A percentile compares a stretch with the other conserved stretches of the same genome.
Evolutionary conservation across 225 moss, liverwort and hornwort genomes (phyloP).

Genomic region (Sphagnum tenellum): DNA sequence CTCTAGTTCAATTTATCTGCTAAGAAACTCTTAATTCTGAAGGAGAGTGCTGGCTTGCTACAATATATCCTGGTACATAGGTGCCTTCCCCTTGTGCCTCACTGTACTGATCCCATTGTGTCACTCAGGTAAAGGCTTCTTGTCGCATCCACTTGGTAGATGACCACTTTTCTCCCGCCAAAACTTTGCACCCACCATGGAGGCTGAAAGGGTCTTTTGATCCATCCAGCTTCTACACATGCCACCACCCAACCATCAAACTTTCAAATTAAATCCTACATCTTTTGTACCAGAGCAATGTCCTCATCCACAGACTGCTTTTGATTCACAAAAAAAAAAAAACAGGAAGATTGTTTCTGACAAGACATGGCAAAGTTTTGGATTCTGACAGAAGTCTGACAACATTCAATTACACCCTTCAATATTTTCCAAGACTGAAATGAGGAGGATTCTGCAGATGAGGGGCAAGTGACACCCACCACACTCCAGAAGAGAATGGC

Average conservation of each 20-base stretch:
- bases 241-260: not conserved
- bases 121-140: not conserved
- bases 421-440: not conserved
- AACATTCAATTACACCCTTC: not conserved
- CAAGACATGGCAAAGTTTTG: not conserved
- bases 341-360: not conserved
- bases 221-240: conserved; percentile 59
- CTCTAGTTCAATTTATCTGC: too few relatives aligned
- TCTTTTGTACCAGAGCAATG: not conserved
- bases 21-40: too few relatives aligned
- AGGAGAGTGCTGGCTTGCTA: too few relatives aligned
- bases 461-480: conserved; percentile 14
- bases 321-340: not conserved
- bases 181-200: conserved; percentile 3
- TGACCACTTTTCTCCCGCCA: conserved; percentile 5
- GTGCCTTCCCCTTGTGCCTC: too few relatives aligned
- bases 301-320: too few relatives aligned
- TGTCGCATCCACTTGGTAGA: conserved; percentile 8
- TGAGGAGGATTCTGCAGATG: not conserved
- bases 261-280: not conserved
- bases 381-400: not conserved
- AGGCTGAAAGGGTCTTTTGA: conserved; percentile 1
- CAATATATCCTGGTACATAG: too few relatives aligned
- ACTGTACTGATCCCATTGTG: not conserved
- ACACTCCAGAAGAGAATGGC: conserved; percentile 65